Percentiles rank a stretch among this genome's conserved stretches.
Conservation (phyloP, 2,329 filamentous ascomycete species). For the Xylaria sp. region DNA sequence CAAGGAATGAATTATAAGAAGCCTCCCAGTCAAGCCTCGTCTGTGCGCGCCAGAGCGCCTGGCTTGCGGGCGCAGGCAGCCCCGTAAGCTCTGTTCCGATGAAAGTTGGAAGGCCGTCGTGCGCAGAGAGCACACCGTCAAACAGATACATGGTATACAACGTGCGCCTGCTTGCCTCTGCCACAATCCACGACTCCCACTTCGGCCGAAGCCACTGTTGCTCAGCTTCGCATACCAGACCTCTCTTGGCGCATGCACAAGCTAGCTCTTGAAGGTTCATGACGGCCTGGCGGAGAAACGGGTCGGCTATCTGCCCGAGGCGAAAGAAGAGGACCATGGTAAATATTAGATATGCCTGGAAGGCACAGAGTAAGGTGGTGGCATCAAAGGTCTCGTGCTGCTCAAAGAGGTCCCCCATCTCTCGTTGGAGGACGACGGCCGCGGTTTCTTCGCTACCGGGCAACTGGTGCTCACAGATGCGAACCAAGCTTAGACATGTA, state of each 20-base stretch:
- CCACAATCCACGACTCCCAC: conserved; percentile 65
- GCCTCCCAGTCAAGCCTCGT: conserved; percentile 54
- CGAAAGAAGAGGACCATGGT: conserved; percentile 60
- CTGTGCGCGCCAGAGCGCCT: conserved; percentile 56
- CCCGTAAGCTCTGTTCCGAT: conserved; percentile 60
- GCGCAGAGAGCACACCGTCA: conserved; percentile 58
- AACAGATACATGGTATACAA: conserved; percentile 65
- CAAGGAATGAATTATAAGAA: conserved; percentile 55
- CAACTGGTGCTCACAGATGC: conserved; percentile 52
- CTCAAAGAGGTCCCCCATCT: conserved; percentile 56
- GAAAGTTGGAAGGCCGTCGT: conserved; percentile 58
- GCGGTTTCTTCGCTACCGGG: conserved; percentile 49
- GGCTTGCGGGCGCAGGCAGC: conserved; percentile 55
- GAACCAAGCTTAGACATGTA: conserved; percentile 55
- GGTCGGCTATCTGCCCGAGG: conserved; percentile 36
- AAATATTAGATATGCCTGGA: conserved; percentile 66
- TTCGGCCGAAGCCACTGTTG: conserved; percentile 51
- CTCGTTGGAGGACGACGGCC: conserved; percentile 51
- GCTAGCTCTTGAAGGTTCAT: conserved; percentile 63
- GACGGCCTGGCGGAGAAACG: conserved; percentile 55
- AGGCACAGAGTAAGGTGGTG: conserved; percentile 53
- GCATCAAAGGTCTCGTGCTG: conserved; percentile 44
- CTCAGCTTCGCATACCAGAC: conserved; percentile 58
- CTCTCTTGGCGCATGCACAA: conserved; percentile 51
- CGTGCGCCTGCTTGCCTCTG: conserved; percentile 62